Evolutionary conservation across 768 basidiomycete species (phyloP).

Genomic region (Sutorius australiensis): DNA sequence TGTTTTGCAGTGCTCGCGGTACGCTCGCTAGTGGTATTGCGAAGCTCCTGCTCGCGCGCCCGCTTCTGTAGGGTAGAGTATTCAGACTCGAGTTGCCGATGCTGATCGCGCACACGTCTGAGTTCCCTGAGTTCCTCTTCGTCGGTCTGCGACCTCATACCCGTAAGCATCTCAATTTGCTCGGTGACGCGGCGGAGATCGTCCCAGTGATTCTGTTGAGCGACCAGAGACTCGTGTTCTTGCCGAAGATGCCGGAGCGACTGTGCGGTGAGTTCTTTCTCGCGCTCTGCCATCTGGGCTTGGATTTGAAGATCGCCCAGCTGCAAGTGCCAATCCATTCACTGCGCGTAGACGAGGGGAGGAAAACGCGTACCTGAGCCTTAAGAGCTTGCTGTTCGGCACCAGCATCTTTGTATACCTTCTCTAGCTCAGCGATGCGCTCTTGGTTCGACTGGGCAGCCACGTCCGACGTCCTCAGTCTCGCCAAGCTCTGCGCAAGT

Average conservation of each 20-base stretch:
- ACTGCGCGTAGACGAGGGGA: not conserved
- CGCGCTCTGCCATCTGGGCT: slow-evolving; percentile 51
- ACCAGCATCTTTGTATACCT: slow-evolving; percentile 48
- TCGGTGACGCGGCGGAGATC: slow-evolving; percentile 64
- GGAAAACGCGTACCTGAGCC: slow-evolving; percentile 49
- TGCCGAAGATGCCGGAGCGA: slow-evolving; percentile 51
- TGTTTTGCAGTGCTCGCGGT: slow-evolving; percentile 54
- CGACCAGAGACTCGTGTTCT: slow-evolving; percentile 54
- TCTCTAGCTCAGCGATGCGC: slow-evolving; percentile 61
- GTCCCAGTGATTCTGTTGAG: slow-evolving; percentile 78
- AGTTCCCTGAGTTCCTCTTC: slow-evolving; percentile 74
- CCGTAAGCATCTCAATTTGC: slow-evolving; percentile 66
- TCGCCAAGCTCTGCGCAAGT: slow-evolving; percentile 65
- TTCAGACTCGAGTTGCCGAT: slow-evolving; percentile 61
- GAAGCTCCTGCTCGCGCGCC: slow-evolving; percentile 66
- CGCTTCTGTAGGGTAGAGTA: slow-evolving; percentile 65
- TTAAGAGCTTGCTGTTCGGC: slow-evolving; percentile 55
- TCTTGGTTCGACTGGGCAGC: slow-evolving; percentile 56
- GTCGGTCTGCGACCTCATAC: slow-evolving; percentile 57
- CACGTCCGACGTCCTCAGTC: slow-evolving; percentile 71
- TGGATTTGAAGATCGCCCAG: slow-evolving; percentile 58
- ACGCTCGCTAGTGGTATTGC: slow-evolving; percentile 57
- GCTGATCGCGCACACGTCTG: slow-evolving; percentile 57
- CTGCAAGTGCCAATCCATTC: slow-evolving; percentile 34
- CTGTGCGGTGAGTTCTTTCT: slow-evolving; percentile 56